Percentiles rank a stretch among this genome's conserved stretches.
Conservation (phyloP, 2,329 filamentous ascomycete species). For the Reticulascus tulasneorum region DNA sequence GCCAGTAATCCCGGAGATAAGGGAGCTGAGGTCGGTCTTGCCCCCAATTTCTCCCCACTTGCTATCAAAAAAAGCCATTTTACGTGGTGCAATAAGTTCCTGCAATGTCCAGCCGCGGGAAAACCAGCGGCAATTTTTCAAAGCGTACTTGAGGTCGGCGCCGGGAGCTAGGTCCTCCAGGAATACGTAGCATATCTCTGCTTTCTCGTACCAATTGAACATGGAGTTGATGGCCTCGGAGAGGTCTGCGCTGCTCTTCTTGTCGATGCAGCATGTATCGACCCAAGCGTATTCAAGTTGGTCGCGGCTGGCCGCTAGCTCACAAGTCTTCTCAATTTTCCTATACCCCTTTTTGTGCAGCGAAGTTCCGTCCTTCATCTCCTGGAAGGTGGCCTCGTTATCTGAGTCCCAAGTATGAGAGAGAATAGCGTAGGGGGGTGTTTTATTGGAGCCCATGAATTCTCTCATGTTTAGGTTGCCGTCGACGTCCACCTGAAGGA, state of each 20-base stretch:
- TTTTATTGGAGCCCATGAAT: too few relatives aligned
- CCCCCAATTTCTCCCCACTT: slow-evolving; percentile 23
- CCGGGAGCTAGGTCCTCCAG: too few relatives aligned
- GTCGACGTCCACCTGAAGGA: too few relatives aligned
- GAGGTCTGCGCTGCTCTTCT: slow-evolving; percentile 24
- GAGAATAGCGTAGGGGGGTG: slow-evolving; percentile 26
- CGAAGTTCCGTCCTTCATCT: slow-evolving; percentile 15
- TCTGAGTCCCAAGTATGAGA: slow-evolving; percentile 32
- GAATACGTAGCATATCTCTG: slow-evolving; percentile 21
- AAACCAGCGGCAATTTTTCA: slow-evolving; percentile 23
- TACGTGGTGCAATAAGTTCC: slow-evolving; percentile 53
- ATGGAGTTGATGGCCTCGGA: slow-evolving; percentile 21
- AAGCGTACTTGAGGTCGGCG: background rate
- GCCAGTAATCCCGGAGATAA: slow-evolving; percentile 5
- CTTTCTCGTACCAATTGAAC: slow-evolving; percentile 26
- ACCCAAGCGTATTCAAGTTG: slow-evolving; percentile 21
- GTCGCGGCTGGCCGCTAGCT: slow-evolving; percentile 3
- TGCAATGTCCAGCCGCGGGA: slow-evolving; percentile 57
- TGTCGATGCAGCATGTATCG: slow-evolving; percentile 29
- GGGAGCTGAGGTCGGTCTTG: slow-evolving; percentile 14
- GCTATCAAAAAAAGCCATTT: slow-evolving; percentile 24
- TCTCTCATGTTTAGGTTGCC: too few relatives aligned
- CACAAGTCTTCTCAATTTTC: slow-evolving; percentile 6
- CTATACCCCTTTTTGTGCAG: slow-evolving; percentile 4
- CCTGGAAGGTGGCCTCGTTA: slow-evolving; percentile 23